Conservation (phyloP, 2,329 filamentous ascomycete species). For the Fusarium dimerum region DNA sequence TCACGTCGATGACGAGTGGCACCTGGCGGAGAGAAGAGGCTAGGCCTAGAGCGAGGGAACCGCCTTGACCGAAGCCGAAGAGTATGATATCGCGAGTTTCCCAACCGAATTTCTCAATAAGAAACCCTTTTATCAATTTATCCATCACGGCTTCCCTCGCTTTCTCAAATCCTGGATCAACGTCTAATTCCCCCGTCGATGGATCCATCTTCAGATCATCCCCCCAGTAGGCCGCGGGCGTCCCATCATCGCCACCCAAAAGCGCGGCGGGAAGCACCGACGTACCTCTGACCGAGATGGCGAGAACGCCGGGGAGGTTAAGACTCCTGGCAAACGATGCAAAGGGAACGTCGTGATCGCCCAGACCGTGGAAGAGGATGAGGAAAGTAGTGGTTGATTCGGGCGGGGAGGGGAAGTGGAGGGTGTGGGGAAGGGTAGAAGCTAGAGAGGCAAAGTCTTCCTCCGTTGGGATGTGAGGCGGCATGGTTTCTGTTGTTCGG, state of each 20-base stretch:
- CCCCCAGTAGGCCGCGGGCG: constrained; percentile 61
- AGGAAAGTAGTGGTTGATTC: constrained; percentile 73
- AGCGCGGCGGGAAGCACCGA: constrained; percentile 68
- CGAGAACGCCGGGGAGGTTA: constrained; percentile 73
- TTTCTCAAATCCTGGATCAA: constrained; percentile 61
- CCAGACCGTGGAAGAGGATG: constrained; percentile 81
- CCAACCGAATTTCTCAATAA: constrained; percentile 62
- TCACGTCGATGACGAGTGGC: constrained; percentile 38
- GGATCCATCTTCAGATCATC: constrained; percentile 61
- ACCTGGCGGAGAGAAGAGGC: constrained; percentile 46
- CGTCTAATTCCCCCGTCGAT: constrained; percentile 54
- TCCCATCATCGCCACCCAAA: constrained; percentile 35
- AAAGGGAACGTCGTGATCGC: constrained; percentile 72
- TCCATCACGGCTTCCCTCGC: constrained; percentile 49
- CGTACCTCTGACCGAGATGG: constrained; percentile 73
- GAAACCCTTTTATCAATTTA: constrained; percentile 50
- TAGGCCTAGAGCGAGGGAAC: constrained; percentile 59
- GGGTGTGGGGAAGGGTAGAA: constrained; percentile 43
- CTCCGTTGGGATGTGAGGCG: constrained; percentile 51
- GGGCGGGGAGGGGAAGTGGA: constrained; percentile 53
- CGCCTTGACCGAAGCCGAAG: constrained; percentile 69
- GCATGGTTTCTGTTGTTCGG: constrained; percentile 32
- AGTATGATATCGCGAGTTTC: constrained; percentile 59
- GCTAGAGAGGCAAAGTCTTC: constrained; percentile 50
- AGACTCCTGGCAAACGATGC: constrained; percentile 67